Evolutionary conservation across 148 eudicot species (phyloP), one percentile per base, ranked within the genome.

Genomic region (Arbutus unedo): DNA sequence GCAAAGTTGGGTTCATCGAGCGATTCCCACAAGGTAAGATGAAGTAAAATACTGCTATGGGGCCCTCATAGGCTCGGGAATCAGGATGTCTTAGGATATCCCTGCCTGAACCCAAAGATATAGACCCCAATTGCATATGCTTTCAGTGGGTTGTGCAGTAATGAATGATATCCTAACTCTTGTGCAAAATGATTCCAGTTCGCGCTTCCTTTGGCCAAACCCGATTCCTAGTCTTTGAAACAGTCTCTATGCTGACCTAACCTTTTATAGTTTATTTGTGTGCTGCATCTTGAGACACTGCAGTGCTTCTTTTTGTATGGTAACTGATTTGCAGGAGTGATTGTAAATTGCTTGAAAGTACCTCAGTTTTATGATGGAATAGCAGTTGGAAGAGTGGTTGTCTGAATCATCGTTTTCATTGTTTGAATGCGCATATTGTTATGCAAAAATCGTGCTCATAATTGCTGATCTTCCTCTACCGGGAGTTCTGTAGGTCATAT

Each of bases 1-100:
- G 83, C 77, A 41, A 56, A 84, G 18, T 50, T 83, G 19, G 67
- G 47, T 75, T 57, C 82, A 48, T 70, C 85, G 49, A 79, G 70
- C 38, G 45, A 67, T 18, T 55, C 74, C 43, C 74, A 59, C 80
- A 53, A 82, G 87, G 89, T 82, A 84, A 64, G 77, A 74, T 43
- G 72, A 60, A 72, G 13, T 62, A 15, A 16, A 14, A 16, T 47
- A 4, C 53, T 18, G 21, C 8, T 62, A 11, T 78, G 67, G 41
- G 21, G 49, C 41, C 56, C 1, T 55, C 49, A 15, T 6, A 49
- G 43, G 45, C 8, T 44, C 9, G 3, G 43, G 41, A 66, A 66
- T 56, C 10, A 60, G 81, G 56, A 62, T 66, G 13, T 80, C 47
- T 64, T 62, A 57, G 50, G 50, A 41, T 78, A 19, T 11, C 51